Percentiles rank a stretch among this genome's conserved stretches.
phyloP scores from a whole-genome alignment of 805 yeast species.

The Pichia heedii region DNA sequence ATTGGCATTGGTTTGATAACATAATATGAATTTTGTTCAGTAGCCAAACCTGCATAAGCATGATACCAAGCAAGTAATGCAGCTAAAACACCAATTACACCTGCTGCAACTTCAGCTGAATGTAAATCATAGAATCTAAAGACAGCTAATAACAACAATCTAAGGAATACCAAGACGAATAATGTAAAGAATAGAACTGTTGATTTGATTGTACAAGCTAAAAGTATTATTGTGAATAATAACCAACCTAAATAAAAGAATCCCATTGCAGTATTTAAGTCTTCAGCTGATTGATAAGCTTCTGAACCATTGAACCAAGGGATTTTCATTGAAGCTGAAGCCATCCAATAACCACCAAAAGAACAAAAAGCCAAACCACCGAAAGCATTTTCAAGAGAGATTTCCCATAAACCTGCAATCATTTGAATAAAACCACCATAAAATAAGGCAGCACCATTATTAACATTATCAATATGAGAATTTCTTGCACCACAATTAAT shows the following conservation, averaged over 20 bases:
- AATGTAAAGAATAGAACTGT: conserved; percentile 42
- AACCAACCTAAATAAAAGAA: conserved; percentile 55
- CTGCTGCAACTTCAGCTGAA: conserved; percentile 38
- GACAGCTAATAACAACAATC: conserved; percentile 43
- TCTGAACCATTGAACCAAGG: conserved; percentile 49
- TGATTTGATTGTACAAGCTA: conserved; percentile 46
- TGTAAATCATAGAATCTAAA: conserved; percentile 31
- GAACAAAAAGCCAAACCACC: conserved; percentile 57
- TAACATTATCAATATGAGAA: conserved; percentile 47
- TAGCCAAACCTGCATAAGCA: conserved; percentile 62
- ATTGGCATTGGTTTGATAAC: conserved; percentile 20
- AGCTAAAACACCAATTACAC: conserved; percentile 49
- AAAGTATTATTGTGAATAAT: conserved; percentile 48
- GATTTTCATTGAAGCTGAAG: conserved; percentile 54
- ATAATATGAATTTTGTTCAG: conserved; percentile 52
- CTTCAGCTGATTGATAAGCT: conserved; percentile 35
- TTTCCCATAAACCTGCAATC: conserved; percentile 66
- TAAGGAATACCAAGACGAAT: conserved; percentile 42
- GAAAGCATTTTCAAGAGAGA: conserved; percentile 63
- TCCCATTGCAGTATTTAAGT: conserved; percentile 43
- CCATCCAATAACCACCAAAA: conserved; percentile 69
- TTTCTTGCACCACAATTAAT: conserved; percentile 59
- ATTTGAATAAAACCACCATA: conserved; percentile 67
- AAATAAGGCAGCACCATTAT: conserved; percentile 56
- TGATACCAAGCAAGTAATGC: conserved; percentile 58